Conservation (phyloP, 305 asterid species). For the Ajuga reptans region DNA sequence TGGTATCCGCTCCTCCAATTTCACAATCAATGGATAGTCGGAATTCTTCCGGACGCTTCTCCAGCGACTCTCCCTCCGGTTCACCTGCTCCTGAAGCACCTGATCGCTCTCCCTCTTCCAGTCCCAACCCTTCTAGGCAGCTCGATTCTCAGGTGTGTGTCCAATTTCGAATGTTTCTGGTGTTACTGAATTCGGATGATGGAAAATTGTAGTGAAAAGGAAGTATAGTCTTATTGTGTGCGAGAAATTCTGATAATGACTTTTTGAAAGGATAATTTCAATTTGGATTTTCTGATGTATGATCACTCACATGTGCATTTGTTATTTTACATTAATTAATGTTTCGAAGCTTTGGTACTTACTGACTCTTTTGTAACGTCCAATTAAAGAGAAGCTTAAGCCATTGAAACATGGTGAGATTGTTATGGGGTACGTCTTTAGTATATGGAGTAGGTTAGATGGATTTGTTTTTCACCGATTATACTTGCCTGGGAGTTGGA, state of each 20-base stretch:
- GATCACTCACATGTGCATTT: neutral
- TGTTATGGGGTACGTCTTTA: neutral
- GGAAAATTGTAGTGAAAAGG: slow-evolving; percentile 1
- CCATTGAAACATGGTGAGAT: slow-evolving; percentile 1
- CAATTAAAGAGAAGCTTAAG: neutral
- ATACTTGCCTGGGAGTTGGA: neutral
- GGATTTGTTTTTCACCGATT: neutral
- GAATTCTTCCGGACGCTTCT: slow-evolving; percentile 25
- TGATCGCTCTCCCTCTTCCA: slow-evolving; percentile 36
- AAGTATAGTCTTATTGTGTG: neutral
- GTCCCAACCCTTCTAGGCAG: slow-evolving; percentile 46
- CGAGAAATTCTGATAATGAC: neutral
- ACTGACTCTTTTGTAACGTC: neutral
- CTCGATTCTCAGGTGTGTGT: slow-evolving; percentile 41
- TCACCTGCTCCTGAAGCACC: slow-evolving; percentile 25
- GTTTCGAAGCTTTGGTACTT: neutral
- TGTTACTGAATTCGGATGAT: neutral
- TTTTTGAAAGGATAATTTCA: slow-evolving; percentile 1
- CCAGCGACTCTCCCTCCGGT: slow-evolving; percentile 32
- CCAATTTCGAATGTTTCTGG: neutral
- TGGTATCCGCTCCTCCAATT: slow-evolving; percentile 37
- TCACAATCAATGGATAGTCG: slow-evolving; percentile 42
- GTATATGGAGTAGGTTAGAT: neutral
- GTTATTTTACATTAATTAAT: neutral
- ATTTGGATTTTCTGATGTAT: slow-evolving; percentile 7